Evolutionary conservation across 805 yeast genomes (phyloP), one percentile per base, ranked within the genome.

Genomic region (Yamadazyma tumulicola): DNA sequence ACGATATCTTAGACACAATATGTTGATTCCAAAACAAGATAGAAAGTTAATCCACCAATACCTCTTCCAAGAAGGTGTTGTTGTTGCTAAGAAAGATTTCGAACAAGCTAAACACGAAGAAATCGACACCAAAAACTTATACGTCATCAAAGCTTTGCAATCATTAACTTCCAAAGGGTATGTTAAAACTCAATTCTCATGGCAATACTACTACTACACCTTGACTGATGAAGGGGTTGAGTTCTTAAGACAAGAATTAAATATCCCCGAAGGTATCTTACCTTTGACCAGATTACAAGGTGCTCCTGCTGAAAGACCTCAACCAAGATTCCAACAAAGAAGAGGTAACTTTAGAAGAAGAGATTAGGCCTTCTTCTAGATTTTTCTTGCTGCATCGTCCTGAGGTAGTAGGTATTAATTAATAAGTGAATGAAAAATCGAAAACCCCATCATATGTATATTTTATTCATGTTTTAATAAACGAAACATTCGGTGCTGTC

Each of bases 191-290:
- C 97, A 88, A 77, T 93, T 91, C 84, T 91, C 97, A 65, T 93
- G 99, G 99, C 97, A 89, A 82, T 87, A 87, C 82, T 93, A 93
- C 79, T 93, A 93, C 95, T 93, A 93, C 94, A 87, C 98, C 79
- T 85, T 93, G 69, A 93, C 97, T 69, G 97, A 93, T 69, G 96
- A 86, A 75, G 99, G 99, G 83, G 91, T 93, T 54, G 96, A 88
- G 68, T 93, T 77, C 85, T 84, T 93, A 67, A 85, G 97, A 78
- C 88, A 86, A 69, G 93, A 88, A 86, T 84, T 93, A 73, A 88
- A 89, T 83, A 81, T 93, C 63, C 98, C 98, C 76, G 95, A 85
- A 74, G 95, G 88, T 75, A 84, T 93, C 71, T 91, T 88, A 72
- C 99, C 99, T 68, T 81, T 85, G 72, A 93, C 99, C 69, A 85